phyloP scores from a whole-genome alignment of 495 filamentous ascomycete genomes.

The Aspergillus homomorphus region DNA sequence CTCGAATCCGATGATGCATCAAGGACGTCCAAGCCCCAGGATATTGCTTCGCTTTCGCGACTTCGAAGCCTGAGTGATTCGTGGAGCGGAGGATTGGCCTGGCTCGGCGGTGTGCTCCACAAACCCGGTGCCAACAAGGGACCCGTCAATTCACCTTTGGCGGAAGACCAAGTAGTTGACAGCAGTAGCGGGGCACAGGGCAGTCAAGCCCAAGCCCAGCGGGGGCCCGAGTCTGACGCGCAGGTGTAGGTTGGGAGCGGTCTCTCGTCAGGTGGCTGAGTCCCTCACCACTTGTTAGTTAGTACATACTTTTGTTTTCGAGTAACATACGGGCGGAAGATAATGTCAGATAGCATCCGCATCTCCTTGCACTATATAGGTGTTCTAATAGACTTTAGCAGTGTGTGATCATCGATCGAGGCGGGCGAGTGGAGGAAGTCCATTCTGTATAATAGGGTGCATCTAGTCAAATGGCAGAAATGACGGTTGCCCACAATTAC shows the following conservation, averaged over 20 bases:
- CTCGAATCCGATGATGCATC: conserved; percentile 19
- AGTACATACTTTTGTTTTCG: conserved; percentile 10
- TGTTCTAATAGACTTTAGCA: conserved; percentile 1
- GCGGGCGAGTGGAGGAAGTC: not conserved
- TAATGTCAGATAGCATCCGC: not conserved
- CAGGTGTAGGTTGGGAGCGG: conserved; percentile 2
- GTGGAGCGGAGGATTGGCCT: conserved; percentile 40
- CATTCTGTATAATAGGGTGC: not conserved
- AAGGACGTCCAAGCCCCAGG: conserved; percentile 18
- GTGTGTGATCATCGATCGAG: not conserved
- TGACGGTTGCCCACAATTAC: not conserved
- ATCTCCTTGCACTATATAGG: conserved; percentile 1
- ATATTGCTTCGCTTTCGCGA: conserved; percentile 21
- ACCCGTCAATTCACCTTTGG: not conserved
- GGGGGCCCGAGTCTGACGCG: conserved; percentile 2
- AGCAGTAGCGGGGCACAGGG: not conserved
- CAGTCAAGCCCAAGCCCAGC: not conserved
- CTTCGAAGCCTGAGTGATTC: conserved; percentile 48
- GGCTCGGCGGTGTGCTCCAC: conserved; percentile 36
- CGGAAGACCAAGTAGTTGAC: not conserved
- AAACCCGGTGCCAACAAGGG: conserved; percentile 10
- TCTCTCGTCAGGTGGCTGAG: conserved; percentile 2
- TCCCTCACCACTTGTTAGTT: conserved; percentile 8
- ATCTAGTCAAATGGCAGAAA: not conserved
- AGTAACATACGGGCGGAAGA: not conserved